phyloP scores from a whole-genome alignment of 768 basidiomycete species.

The Royoungia palumana region DNA sequence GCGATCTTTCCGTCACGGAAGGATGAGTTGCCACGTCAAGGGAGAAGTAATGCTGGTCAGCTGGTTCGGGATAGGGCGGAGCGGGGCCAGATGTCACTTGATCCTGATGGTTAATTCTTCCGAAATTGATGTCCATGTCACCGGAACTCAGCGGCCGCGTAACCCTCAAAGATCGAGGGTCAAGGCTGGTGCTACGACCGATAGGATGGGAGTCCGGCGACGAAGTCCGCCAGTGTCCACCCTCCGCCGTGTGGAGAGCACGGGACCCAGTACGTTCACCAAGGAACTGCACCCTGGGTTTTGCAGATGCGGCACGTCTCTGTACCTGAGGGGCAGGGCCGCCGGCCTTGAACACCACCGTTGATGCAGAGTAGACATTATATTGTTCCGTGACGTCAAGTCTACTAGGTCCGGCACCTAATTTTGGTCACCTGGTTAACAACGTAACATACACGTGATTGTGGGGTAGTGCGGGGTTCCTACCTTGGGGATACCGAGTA shows the following conservation, averaged over 20 bases:
- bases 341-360: slow-evolving; percentile 74
- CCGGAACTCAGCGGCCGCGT: slow-evolving; percentile 11
- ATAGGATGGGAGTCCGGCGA: neutral
- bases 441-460: neutral
- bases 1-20: slow-evolving; percentile 2
- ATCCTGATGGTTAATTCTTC: neutral
- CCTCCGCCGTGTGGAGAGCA: neutral
- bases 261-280: neutral
- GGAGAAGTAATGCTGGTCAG: neutral
- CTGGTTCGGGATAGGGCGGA: slow-evolving; percentile 32
- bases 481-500: slow-evolving; percentile 87
- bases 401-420: slow-evolving; percentile 66
- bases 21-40: neutral
- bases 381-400: slow-evolving; percentile 79
- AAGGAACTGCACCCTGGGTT: slow-evolving; percentile 14
- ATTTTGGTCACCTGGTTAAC: neutral
- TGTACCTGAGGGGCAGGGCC: slow-evolving; percentile 34
- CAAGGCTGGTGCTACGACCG: slow-evolving; percentile 11
- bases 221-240: neutral
- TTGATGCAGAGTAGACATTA: slow-evolving; percentile 64
- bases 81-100: slow-evolving; percentile 16
- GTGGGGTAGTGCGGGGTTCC: slow-evolving; percentile 11
- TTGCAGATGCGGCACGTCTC: slow-evolving; percentile 12
- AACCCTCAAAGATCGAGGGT: slow-evolving; percentile 5
- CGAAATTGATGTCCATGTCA: neutral